Evolutionary conservation across 768 basidiomycete species (phyloP), one percentile per base, ranked within the genome.

Genomic region (Sistotremastrum niveocremeum): DNA sequence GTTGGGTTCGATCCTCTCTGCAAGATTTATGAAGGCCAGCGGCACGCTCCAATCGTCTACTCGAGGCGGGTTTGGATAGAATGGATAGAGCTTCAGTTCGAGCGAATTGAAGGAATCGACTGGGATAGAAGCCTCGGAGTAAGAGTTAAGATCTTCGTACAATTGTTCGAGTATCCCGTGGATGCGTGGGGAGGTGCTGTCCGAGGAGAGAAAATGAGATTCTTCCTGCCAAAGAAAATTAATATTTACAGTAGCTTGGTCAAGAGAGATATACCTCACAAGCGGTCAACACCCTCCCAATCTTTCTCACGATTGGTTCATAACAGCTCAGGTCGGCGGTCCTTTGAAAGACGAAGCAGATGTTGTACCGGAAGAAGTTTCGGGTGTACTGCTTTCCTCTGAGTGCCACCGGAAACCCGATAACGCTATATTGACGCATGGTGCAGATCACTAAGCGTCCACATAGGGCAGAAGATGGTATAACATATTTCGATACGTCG

Each of bases 21-120:
- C 68, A 32, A 98, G 67, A 55, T 87, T 82, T 48, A 95, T 85
- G 5, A 98, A 70, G 1, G 90, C 79, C 5, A 98, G 68, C 1
- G 95, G 95, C 2, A 98, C 95, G 67, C 86, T 81, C 95, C 95
- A 99, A 55, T 95, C 87, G 51, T 81, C 76, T 8, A 97, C 87
- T 3, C 71, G 67, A 0, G 84, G 83, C 11, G 95, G 94, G 54
- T 97, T 98, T 20, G 89, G 90, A 54, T 93, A 93, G 64, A 91
- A 94, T 0, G 95, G 94, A 50, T 97, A 90, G 39, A 98, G 85
- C 61, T 94, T 93, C 52, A 99, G 63, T 58, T 98, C 93, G 46
- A 98, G 84, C 2, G 90, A 88, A 58, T 93, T 95, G 69, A 90
- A 90, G 39, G 76, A 74, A 61, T 95, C 87, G 52, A 98, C 80